phyloP scores from a whole-genome alignment of 2,329 filamentous ascomycete genomes.

The Venturia carpophila region DNA sequence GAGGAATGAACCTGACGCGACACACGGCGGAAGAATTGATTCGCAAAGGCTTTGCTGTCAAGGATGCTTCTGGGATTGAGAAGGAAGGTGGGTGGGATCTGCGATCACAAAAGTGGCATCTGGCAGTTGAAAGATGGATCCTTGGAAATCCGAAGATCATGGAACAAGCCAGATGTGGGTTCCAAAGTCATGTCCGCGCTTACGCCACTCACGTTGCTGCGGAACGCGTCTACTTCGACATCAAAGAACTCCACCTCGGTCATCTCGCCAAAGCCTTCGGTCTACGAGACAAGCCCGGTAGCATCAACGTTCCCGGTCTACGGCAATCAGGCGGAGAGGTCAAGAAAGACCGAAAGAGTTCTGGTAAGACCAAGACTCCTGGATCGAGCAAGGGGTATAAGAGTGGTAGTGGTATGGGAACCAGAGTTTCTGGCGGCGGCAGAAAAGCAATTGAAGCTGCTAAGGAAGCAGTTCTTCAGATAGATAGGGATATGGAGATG shows the following conservation, averaged over 20 bases:
- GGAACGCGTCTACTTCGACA: slow-evolving; percentile 83
- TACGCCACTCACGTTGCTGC: slow-evolving; percentile 89
- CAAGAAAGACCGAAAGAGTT: slow-evolving; percentile 36
- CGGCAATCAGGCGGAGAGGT: slow-evolving; percentile 41
- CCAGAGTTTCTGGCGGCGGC: slow-evolving; percentile 10
- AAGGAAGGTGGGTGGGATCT: slow-evolving; percentile 49
- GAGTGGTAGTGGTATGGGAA: slow-evolving; percentile 21
- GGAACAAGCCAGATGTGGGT: slow-evolving; percentile 75
- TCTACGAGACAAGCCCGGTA: slow-evolving; percentile 76
- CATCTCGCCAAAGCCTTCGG: slow-evolving; percentile 93
- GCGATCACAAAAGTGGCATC: slow-evolving; percentile 58
- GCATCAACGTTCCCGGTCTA: slow-evolving; percentile 54
- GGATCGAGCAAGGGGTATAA: slow-evolving; percentile 28
- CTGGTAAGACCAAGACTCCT: slow-evolving; percentile 22
- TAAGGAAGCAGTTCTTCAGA: slow-evolving; percentile 21
- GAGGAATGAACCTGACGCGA: slow-evolving; percentile 54
- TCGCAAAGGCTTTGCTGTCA: slow-evolving; percentile 52
- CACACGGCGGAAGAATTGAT: slow-evolving; percentile 59
- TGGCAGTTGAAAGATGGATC: slow-evolving; percentile 59
- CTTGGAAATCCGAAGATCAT: slow-evolving; percentile 59
- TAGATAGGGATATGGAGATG: slow-evolving; percentile 19
- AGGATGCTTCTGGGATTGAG: slow-evolving; percentile 24
- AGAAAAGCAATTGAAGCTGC: slow-evolving; percentile 29
- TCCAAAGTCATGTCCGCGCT: slow-evolving; percentile 84
- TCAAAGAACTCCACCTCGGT: slow-evolving; percentile 81